Percentiles rank a stretch among this genome's conserved stretches.
Evolutionary conservation across 31 red algal genomes (phyloP).

Genomic region (Odonthalia washingtoniensis): DNA sequence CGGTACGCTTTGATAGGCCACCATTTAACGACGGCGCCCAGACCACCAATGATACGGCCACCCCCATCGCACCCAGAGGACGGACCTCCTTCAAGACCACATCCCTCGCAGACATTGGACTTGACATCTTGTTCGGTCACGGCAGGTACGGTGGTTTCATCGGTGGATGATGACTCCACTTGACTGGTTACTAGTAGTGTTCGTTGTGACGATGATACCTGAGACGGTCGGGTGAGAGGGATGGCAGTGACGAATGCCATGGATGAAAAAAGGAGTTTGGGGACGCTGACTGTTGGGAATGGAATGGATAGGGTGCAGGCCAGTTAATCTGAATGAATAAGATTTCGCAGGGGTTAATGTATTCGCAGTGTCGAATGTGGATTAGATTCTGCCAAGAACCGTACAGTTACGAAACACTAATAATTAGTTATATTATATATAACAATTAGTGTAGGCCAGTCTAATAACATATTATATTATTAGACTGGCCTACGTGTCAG

Average conservation of each 20-base stretch:
- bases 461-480: too few relatives aligned
- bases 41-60: constrained; percentile 78
- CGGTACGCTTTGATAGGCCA: constrained; percentile 96
- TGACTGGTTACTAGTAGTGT: not conserved
- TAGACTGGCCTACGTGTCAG: too few relatives aligned
- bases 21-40: constrained; percentile 83
- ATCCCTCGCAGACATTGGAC: constrained; percentile 28
- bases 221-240: not conserved
- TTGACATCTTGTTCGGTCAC: not conserved
- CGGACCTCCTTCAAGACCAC: constrained; percentile 61
- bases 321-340: too few relatives aligned
- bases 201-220: not conserved
- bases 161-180: not conserved
- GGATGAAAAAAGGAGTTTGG: too few relatives aligned
- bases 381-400: too few relatives aligned
- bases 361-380: too few relatives aligned
- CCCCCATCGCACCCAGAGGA: constrained; percentile 73
- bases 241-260: not conserved
- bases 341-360: too few relatives aligned
- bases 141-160: not conserved
- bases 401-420: too few relatives aligned
- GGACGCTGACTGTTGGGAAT: too few relatives aligned
- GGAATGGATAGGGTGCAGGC: too few relatives aligned
- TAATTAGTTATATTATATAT: too few relatives aligned
- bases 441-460: too few relatives aligned